A percentile compares a stretch with the other conserved stretches of the same genome.
These are phyloP conservation scores for Lactarius hengduanensis DNA, from an alignment of 768 basidiomycete genomes.

Conservation along the genomic window DNA sequence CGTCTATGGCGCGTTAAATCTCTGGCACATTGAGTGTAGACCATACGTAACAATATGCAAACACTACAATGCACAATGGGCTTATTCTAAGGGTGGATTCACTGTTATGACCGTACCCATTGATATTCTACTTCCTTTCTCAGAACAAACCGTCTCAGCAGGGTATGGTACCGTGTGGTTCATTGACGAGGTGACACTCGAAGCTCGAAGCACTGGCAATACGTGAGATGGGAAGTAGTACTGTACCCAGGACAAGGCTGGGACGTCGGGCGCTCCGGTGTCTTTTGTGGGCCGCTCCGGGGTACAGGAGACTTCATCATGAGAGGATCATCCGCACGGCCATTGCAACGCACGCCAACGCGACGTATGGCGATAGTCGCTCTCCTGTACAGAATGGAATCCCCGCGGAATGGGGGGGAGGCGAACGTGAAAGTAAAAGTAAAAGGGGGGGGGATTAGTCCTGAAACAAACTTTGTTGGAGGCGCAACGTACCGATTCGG, in stretches of 20 bases:
- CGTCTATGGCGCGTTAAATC: not conserved
- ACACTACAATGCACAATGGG: too few relatives aligned
- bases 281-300: not conserved
- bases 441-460: not conserved
- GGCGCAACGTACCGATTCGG: constrained; percentile 69
- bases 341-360: constrained; percentile 91
- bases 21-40: too few relatives aligned
- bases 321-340: constrained; percentile 66
- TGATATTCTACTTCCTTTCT: too few relatives aligned
- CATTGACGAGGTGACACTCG: too few relatives aligned
- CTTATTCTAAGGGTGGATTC: too few relatives aligned
- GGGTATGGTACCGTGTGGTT: too few relatives aligned
- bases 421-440: not conserved
- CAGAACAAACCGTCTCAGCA: too few relatives aligned
- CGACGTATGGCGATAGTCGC: constrained; percentile 93
- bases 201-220: too few relatives aligned
- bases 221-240: too few relatives aligned
- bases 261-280: not conserved
- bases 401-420: constrained; percentile 1
- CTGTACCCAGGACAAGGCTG: too few relatives aligned
- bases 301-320: constrained; percentile 29
- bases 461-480: not conserved
- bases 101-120: too few relatives aligned
- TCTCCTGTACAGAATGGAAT: constrained; percentile 59
- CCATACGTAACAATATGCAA: too few relatives aligned